Evolutionary conservation across 306 rosid species (phyloP), one percentile per base, ranked within the genome.

Genomic region (Lathyrus tuberosus): DNA sequence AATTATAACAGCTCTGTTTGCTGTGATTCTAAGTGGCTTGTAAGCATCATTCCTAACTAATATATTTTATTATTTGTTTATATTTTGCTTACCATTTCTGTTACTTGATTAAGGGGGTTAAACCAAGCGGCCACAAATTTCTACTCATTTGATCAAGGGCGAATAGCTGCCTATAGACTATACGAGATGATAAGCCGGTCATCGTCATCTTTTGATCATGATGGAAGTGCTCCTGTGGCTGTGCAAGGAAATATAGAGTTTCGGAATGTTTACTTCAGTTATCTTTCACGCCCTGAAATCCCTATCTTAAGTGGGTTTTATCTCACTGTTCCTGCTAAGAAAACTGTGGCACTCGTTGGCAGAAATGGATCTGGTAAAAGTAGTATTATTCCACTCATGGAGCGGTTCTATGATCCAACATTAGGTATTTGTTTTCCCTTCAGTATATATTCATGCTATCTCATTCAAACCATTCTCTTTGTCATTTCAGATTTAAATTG

Each of bases 101-200:
- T 81, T 61, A 72, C 62, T 70, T 82, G 64, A 72, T 84, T 71
- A 74, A 94, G 99, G 79, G 99, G 99, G 73, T 78, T 95, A 80
- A 95, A 95, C 78, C 99, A 95, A 84, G 99, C 99, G 1, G 99
- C 99, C 6, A 95, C 99, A 63, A 95, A 95, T 86, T 95, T 95
- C 81, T 95, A 95, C 82, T 91, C 99, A 67, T 95, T 95, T 86
- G 99, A 95, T 72, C 99, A 95, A 84, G 99, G 99, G 78, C 81
- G 99, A 65, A 91, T 95, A 80, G 99, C 99, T 79, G 99, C 99
- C 67, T 95, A 84, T 83, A 89, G 99, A 83, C 89, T 95, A 64
- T 95, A 75, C 86, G 99, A 95, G 92, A 95, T 95, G 99, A 95
- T 95, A 82, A 91, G 94, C 84, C 89, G 99, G 52, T 95, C 99